A percentile compares a stretch with the other conserved stretches of the same genome.
Conservation (phyloP, 2,329 filamentous ascomycete genomes). For the Madurella fahalii region DNA sequence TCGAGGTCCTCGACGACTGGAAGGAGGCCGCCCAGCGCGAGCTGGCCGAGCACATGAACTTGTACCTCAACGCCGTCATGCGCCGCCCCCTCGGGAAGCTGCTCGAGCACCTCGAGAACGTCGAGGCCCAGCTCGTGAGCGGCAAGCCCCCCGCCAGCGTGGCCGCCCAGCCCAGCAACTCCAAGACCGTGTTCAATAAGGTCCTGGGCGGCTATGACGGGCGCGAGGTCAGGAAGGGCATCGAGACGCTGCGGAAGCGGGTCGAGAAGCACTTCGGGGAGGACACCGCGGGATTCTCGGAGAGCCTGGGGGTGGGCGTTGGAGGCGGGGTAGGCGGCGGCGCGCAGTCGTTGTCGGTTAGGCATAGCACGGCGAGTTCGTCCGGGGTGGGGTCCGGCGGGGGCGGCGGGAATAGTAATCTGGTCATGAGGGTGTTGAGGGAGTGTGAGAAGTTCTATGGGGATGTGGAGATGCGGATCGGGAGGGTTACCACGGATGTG, state of each 20-base stretch:
- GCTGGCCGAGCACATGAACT: slow-evolving; percentile 77
- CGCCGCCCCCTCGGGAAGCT: slow-evolving; percentile 84
- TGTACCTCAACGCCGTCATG: slow-evolving; percentile 86
- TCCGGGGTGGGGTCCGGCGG: slow-evolving; percentile 2
- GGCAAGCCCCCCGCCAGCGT: slow-evolving; percentile 61
- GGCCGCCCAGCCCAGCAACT: slow-evolving; percentile 77
- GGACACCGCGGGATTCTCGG: slow-evolving; percentile 35
- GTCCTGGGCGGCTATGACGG: slow-evolving; percentile 73
- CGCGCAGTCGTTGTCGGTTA: neutral
- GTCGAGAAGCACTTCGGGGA: slow-evolving; percentile 98
- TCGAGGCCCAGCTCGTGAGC: slow-evolving; percentile 65
- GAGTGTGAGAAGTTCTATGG: slow-evolving; percentile 62
- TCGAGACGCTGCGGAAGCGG: slow-evolving; percentile 81
- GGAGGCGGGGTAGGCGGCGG: neutral
- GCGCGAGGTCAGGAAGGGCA: slow-evolving; percentile 84
- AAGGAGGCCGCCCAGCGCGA: slow-evolving; percentile 72
- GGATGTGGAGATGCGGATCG: slow-evolving; percentile 58
- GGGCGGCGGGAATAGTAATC: slow-evolving; percentile 33
- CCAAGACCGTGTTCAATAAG: slow-evolving; percentile 80
- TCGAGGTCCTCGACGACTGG: slow-evolving; percentile 79
- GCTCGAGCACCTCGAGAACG: slow-evolving; percentile 85
- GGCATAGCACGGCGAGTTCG: neutral
- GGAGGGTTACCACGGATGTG: slow-evolving; percentile 56
- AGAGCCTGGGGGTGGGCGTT: slow-evolving; percentile 52
- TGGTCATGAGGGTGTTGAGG: slow-evolving; percentile 54